phyloP scores from a whole-genome alignment of 2,329 filamentous ascomycete genomes.

The Aspergillus calidoustus region DNA sequence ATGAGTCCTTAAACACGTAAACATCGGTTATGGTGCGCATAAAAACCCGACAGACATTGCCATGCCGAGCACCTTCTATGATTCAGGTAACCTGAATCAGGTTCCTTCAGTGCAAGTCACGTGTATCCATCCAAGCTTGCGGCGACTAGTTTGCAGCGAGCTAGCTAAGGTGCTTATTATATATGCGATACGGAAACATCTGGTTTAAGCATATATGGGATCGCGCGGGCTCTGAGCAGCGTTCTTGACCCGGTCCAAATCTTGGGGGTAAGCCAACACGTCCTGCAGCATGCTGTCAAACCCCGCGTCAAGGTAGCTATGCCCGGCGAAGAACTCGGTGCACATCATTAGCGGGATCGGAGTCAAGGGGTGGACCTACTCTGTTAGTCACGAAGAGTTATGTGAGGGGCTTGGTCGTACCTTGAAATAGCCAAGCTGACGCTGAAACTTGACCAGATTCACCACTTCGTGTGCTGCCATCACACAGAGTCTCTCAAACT shows the following conservation, averaged over 20 bases:
- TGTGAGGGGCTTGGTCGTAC: slow-evolving; percentile 1
- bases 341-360: slow-evolving; percentile 28
- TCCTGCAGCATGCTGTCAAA: slow-evolving; percentile 27
- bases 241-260: slow-evolving; percentile 27
- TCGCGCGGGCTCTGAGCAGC: slow-evolving; percentile 17
- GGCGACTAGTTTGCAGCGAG: no score
- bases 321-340: slow-evolving; percentile 25
- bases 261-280: slow-evolving; percentile 22
- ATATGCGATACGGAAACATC: background rate
- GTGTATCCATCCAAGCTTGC: no score
- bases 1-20: no score
- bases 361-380: slow-evolving; percentile 27
- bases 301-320: slow-evolving; percentile 23
- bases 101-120: no score
- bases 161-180: background rate
- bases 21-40: no score
- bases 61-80: no score
- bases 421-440: slow-evolving; percentile 27
- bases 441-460: slow-evolving; percentile 23
- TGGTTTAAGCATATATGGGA: background rate
- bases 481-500: slow-evolving; percentile 25
- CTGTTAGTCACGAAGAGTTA: background rate
- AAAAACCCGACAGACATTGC: no score
- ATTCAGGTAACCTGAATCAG: no score
- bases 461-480: slow-evolving; percentile 27